A percentile compares a stretch with the other conserved stretches of the same genome.
Conservation (phyloP, 805 yeast species). For the Teunomyces tritomae region DNA sequence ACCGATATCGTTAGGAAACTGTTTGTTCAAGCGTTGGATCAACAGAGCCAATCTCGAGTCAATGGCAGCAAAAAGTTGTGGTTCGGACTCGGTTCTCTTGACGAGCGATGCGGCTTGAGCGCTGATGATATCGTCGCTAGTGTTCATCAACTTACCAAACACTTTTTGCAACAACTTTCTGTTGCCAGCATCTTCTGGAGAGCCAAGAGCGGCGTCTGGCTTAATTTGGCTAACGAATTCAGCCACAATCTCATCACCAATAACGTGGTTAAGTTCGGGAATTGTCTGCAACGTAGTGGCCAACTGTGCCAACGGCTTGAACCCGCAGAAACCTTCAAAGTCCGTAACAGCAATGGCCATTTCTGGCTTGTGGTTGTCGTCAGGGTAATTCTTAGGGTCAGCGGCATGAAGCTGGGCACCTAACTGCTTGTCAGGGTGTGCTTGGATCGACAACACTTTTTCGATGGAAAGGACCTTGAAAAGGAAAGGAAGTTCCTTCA, state of each 20-base stretch:
- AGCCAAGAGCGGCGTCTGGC: slow-evolving; percentile 43
- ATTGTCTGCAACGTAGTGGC: slow-evolving; percentile 64
- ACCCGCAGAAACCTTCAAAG: slow-evolving; percentile 98
- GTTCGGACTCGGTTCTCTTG: slow-evolving; percentile 55
- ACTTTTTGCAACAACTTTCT: slow-evolving; percentile 68
- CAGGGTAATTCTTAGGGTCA: slow-evolving; percentile 95
- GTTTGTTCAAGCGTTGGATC: slow-evolving; percentile 73
- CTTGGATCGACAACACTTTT: slow-evolving; percentile 93
- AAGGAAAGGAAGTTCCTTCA: slow-evolving; percentile 79
- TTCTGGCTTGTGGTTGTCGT: slow-evolving; percentile 98
- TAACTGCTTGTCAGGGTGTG: slow-evolving; percentile 91
- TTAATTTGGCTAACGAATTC: slow-evolving; percentile 52
- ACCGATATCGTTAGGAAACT: slow-evolving; percentile 93
- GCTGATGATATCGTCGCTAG: slow-evolving; percentile 58
- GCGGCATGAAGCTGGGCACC: slow-evolving; percentile 71
- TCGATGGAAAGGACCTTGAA: slow-evolving; percentile 92
- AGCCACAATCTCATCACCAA: slow-evolving; percentile 59
- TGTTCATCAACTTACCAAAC: slow-evolving; percentile 81
- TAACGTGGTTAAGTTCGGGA: slow-evolving; percentile 72
- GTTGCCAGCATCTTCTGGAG: slow-evolving; percentile 54
- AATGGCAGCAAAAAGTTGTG: slow-evolving; percentile 53
- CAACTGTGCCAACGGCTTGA: slow-evolving; percentile 83
- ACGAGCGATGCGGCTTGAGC: slow-evolving; percentile 65
- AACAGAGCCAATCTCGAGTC: slow-evolving; percentile 61
- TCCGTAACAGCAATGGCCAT: slow-evolving; percentile 97